phyloP scores from a whole-genome alignment of 352 stramenopile genomes.

The Globisporangium solare region DNA sequence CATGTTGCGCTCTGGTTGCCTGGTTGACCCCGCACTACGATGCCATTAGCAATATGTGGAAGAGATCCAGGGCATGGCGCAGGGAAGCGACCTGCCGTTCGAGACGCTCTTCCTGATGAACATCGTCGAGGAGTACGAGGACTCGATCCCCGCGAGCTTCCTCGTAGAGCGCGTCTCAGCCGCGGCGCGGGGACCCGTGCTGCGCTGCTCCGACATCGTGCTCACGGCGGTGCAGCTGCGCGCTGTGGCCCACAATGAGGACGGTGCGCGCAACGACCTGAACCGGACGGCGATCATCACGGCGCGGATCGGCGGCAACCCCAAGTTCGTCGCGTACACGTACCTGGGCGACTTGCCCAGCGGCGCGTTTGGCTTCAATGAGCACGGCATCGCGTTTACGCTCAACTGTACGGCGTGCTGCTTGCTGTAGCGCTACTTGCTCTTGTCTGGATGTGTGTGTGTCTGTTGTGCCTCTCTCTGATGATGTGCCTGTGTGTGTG shows the following conservation, averaged over 20 bases:
- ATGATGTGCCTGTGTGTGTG: neutral
- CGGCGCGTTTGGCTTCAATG: slow-evolving; percentile 69
- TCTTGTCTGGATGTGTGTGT: no score
- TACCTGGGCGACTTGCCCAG: slow-evolving; percentile 71
- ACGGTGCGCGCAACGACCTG: slow-evolving; percentile 41
- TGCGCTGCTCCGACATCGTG: slow-evolving; percentile 68
- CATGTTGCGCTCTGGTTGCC: neutral
- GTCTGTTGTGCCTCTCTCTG: no score
- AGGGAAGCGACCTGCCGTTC: slow-evolving; percentile 54
- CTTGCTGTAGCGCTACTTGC: no score
- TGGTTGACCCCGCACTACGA: neutral
- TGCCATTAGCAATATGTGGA: slow-evolving; percentile 52
- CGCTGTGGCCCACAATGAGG: slow-evolving; percentile 73
- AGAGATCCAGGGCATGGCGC: slow-evolving; percentile 54
- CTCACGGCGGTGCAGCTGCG: slow-evolving; percentile 35
- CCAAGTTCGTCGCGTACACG: slow-evolving; percentile 67
- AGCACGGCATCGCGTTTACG: slow-evolving; percentile 63
- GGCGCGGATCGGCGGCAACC: slow-evolving; percentile 39
- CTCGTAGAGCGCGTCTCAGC: slow-evolving; percentile 16
- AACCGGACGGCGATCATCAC: slow-evolving; percentile 66
- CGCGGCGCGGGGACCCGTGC: slow-evolving; percentile 19
- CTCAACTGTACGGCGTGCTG: slow-evolving; percentile 54
- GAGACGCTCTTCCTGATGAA: slow-evolving; percentile 70
- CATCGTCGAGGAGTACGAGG: slow-evolving; percentile 69
- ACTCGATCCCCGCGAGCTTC: slow-evolving; percentile 44